These are phyloP conservation scores for Rhodosporidiobolus odoratus DNA, from an alignment of 768 basidiomycete genomes.

Conservation along the genomic window DNA sequence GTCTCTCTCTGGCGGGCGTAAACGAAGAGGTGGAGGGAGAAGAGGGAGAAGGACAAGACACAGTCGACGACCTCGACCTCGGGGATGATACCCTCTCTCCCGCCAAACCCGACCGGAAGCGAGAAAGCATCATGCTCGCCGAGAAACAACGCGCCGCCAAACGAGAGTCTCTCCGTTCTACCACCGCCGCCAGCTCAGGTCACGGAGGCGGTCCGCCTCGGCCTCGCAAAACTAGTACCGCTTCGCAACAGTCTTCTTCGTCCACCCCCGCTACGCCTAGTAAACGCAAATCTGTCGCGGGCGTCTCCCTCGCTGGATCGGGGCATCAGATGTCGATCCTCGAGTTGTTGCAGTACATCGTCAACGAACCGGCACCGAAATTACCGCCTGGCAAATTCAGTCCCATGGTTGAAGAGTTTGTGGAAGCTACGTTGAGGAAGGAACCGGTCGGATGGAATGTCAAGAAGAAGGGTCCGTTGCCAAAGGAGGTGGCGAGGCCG, in stretches of 20 bases:
- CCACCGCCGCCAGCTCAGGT: too few species aligned
- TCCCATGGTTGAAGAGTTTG: conserved; percentile 69
- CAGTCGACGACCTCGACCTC: conserved; percentile 62
- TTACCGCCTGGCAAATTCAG: conserved; percentile 71
- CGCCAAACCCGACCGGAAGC: conserved; percentile 30
- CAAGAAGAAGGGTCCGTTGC: conserved; percentile 59
- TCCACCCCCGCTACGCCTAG: too few species aligned
- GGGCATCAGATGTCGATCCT: conserved; percentile 98
- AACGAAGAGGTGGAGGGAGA: conserved; percentile 25
- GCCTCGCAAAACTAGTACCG: conserved; percentile 2
- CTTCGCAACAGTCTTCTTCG: conserved; percentile 47
- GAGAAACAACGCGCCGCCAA: conserved; percentile 32
- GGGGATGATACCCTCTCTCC: conserved; percentile 36
- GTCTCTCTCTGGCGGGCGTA: conserved; percentile 54
- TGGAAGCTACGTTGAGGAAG: conserved; percentile 84
- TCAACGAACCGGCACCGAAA: conserved; percentile 92
- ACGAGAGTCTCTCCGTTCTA: conserved; percentile 4
- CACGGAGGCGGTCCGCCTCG: conserved; percentile 47
- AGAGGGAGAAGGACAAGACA: conserved; percentile 17
- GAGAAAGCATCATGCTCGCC: conserved; percentile 25
- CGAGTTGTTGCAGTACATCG: conserved; percentile 93
- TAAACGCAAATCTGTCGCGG: conserved; percentile 77
- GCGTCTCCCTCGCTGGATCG: conserved; percentile 86
- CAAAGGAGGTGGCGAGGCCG: conserved; percentile 69
- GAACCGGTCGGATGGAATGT: conserved; percentile 59